Evolutionary conservation across 2,329 filamentous ascomycete genomes (phyloP).

Genomic region (Phoma herbarum): DNA sequence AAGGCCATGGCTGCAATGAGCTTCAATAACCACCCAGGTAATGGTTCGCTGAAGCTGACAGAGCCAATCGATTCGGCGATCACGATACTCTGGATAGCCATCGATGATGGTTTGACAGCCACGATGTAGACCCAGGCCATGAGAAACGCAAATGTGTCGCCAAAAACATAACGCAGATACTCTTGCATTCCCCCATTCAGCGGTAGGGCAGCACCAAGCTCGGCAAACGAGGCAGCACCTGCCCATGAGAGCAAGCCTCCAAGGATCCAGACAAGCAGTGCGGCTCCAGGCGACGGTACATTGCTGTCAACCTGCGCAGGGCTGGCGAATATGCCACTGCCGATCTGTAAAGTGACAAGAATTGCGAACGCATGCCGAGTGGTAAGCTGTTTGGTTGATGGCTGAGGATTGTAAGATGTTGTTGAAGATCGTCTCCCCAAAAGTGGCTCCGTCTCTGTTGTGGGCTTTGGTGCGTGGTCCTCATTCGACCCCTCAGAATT

Average conservation of each 20-base stretch:
- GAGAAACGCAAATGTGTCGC: constrained; percentile 68
- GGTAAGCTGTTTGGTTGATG: constrained; percentile 42
- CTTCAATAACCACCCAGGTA: constrained; percentile 43
- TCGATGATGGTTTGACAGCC: constrained; percentile 69
- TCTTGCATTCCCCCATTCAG: constrained; percentile 71
- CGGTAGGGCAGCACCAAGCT: constrained; percentile 70
- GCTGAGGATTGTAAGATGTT: constrained; percentile 22
- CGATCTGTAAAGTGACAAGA: constrained; percentile 70
- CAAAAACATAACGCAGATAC: constrained; percentile 68
- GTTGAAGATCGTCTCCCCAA: constrained; percentile 31
- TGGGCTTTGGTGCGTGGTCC: constrained; percentile 25
- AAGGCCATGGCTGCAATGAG: constrained; percentile 50
- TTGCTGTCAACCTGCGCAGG: constrained; percentile 70
- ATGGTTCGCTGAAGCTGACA: constrained; percentile 54
- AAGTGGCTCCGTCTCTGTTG: constrained; percentile 40
- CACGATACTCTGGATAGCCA: constrained; percentile 71
- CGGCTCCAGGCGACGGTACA: constrained; percentile 67
- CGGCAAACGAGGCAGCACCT: constrained; percentile 68
- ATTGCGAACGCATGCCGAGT: constrained; percentile 62
- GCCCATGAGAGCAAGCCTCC: constrained; percentile 71
- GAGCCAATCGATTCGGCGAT: constrained; percentile 61
- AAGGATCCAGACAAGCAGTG: constrained; percentile 68
- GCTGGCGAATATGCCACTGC: constrained; percentile 71
- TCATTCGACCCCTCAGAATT: constrained; percentile 17
- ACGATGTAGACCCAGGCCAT: constrained; percentile 73